phyloP scores from a whole-genome alignment of 75 land plant genomes.

The Ceratopteris richardii region DNA sequence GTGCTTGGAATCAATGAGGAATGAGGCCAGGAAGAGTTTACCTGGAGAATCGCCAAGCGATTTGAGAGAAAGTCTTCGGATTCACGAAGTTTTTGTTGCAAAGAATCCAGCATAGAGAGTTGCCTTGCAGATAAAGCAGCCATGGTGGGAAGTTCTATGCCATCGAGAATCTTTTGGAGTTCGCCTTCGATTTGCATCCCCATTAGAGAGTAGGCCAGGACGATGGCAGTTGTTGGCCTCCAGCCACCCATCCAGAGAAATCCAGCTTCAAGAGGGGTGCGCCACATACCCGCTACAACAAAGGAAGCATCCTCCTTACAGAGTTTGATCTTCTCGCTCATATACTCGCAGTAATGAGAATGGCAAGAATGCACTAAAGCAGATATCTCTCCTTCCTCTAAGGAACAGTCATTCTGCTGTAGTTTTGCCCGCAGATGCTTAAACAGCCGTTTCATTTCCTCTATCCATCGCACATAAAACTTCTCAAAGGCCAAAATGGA shows the following conservation, averaged over 20 bases:
- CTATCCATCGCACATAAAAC: constrained; percentile 3
- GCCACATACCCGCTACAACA: constrained; percentile 20
- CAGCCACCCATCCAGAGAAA: constrained; percentile 33
- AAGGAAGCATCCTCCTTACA: constrained; percentile 15
- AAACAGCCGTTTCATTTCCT: background rate
- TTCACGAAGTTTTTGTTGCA: constrained; percentile 15
- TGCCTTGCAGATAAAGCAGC: constrained; percentile 21
- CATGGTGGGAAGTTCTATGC: constrained; percentile 24
- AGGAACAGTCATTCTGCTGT: background rate
- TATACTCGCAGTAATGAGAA: constrained; percentile 6
- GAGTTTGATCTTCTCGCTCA: constrained; percentile 14
- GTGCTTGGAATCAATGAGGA: no score
- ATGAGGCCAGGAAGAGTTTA: no score
- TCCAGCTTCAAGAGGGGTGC: constrained; percentile 21
- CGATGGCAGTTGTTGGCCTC: constrained; percentile 18
- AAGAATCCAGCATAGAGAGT: constrained; percentile 11
- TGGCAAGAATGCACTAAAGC: constrained; percentile 7
- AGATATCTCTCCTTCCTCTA: background rate
- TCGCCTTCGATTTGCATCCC: constrained; percentile 27
- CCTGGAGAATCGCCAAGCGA: constrained; percentile 19
- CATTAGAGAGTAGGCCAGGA: constrained; percentile 20
- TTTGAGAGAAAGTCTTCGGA: constrained; percentile 18
- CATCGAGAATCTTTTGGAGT: constrained; percentile 13
- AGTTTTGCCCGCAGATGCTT: background rate
- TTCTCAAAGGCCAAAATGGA: background rate